Conservation (phyloP, 495 filamentous ascomycete species). For the Haplographium delicatum region DNA sequence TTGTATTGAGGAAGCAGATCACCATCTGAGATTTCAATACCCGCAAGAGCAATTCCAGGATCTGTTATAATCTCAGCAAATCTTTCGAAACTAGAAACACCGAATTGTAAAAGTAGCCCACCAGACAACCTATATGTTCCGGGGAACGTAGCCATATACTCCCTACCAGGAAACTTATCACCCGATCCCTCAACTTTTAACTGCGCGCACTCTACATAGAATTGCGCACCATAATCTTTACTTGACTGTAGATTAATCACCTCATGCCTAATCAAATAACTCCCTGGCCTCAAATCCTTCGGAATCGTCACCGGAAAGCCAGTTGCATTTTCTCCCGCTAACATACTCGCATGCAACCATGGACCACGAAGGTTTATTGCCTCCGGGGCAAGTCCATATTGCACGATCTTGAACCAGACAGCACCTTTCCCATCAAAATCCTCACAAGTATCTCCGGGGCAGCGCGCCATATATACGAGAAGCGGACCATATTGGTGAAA, state of each 20-base stretch:
- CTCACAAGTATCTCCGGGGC: slow-evolving; percentile 16
- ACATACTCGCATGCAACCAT: background rate
- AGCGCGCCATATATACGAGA: slow-evolving; percentile 24
- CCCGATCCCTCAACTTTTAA: slow-evolving; percentile 34
- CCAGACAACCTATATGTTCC: slow-evolving; percentile 17
- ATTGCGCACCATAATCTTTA: slow-evolving; percentile 18
- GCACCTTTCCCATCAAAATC: slow-evolving; percentile 22
- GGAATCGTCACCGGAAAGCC: slow-evolving; percentile 24
- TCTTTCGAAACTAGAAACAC: background rate
- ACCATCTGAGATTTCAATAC: background rate
- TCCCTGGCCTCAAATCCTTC: slow-evolving; percentile 30
- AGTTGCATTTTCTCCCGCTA: background rate
- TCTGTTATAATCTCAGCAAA: background rate
- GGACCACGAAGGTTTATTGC: background rate
- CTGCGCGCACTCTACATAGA: slow-evolving; percentile 42
- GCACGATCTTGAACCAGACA: slow-evolving; percentile 28
- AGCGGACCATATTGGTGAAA: slow-evolving; percentile 27
- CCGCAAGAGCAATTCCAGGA: slow-evolving; percentile 4
- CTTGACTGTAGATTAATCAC: slow-evolving; percentile 29
- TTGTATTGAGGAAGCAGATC: background rate
- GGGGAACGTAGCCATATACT: slow-evolving; percentile 31
- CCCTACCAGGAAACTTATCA: slow-evolving; percentile 20
- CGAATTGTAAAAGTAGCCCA: background rate
- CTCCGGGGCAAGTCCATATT: slow-evolving; percentile 24
- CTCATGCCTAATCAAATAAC: slow-evolving; percentile 40